phyloP scores from a whole-genome alignment of 2,329 filamentous ascomycete genomes.

The Dendryphion nanum region DNA sequence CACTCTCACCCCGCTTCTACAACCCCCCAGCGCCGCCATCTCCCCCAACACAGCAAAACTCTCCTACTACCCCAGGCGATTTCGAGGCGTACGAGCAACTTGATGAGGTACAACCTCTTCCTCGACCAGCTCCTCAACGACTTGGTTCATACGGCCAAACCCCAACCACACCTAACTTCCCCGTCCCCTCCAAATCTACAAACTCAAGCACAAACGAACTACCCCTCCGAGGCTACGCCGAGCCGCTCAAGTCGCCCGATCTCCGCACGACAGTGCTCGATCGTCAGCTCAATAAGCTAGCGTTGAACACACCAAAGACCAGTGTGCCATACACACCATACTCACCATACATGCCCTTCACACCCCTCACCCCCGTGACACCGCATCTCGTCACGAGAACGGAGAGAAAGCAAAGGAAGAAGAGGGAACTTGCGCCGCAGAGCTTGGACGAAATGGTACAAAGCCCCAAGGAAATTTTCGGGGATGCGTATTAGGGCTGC shows the following conservation, averaged over 20 bases:
- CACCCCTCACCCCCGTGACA: constrained; percentile 72
- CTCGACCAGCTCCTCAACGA: constrained; percentile 34
- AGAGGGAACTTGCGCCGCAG: constrained; percentile 58
- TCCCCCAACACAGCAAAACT: constrained; percentile 44
- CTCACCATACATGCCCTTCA: constrained; percentile 76
- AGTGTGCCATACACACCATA: constrained; percentile 69
- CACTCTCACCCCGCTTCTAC: constrained; percentile 58
- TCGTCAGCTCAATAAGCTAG: constrained; percentile 29
- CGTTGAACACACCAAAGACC: constrained; percentile 49
- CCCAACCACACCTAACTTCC: constrained; percentile 9
- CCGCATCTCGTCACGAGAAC: constrained; percentile 70
- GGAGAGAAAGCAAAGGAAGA: constrained; percentile 68
- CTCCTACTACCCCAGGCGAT: constrained; percentile 26
- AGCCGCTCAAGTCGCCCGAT: constrained; percentile 27
- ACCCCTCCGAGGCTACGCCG: constrained; percentile 35
- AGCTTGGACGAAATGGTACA: constrained; percentile 34
- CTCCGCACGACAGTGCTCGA: constrained; percentile 47
- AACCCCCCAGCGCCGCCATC: constrained; percentile 56
- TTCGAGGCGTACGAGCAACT: constrained; percentile 32
- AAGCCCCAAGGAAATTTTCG: constrained; percentile 39
- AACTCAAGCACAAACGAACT: constrained; percentile 22
- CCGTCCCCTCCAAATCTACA: constrained; percentile 8
- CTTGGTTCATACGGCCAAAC: constrained; percentile 10
- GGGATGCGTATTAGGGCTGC: constrained; percentile 30
- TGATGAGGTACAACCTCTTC: constrained; percentile 36